phyloP scores from a whole-genome alignment of 371 early-diverging fungal species.

The Sporodiniella umbellata region DNA sequence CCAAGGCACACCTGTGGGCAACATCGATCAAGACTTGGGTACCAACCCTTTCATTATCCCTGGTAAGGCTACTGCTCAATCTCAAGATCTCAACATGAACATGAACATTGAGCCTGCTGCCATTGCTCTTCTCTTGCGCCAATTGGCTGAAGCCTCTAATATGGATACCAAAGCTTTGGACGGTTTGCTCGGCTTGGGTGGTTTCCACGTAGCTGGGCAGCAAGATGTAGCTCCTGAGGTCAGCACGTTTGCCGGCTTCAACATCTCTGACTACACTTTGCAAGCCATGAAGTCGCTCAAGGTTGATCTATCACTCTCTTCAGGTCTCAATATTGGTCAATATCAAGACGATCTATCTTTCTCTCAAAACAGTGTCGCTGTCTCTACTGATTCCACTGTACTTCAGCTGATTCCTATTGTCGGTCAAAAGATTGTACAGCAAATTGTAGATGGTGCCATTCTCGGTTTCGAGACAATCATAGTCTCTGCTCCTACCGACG shows the following conservation, averaged over 20 bases:
- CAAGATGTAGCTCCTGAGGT: constrained; percentile 33
- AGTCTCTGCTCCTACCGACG: constrained; percentile 49
- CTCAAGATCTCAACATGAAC: constrained; percentile 28
- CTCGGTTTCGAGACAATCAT: constrained; percentile 47
- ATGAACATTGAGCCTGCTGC: constrained; percentile 48
- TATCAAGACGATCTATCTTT: constrained; percentile 45
- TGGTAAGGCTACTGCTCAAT: constrained; percentile 32
- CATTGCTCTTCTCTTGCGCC: constrained; percentile 43
- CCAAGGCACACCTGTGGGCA: constrained; percentile 49
- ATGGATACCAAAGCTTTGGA: constrained; percentile 48
- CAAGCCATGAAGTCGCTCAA: constrained; percentile 51
- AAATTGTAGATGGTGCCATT: constrained; percentile 47
- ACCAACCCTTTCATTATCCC: constrained; percentile 37
- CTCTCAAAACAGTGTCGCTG: constrained; percentile 46
- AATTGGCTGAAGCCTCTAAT: constrained; percentile 46
- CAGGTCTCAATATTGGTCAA: constrained; percentile 50
- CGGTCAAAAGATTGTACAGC: constrained; percentile 58
- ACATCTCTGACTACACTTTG: constrained; percentile 45
- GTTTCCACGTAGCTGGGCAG: constrained; percentile 39
- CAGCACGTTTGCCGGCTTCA: constrained; percentile 43
- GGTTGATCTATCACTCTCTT: constrained; percentile 51
- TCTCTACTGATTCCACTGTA: constrained; percentile 43
- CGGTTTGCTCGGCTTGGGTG: constrained; percentile 46
- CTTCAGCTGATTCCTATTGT: constrained; percentile 51
- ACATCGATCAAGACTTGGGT: constrained; percentile 47